These are phyloP conservation scores for Lophiostoma macrostomum DNA, from an alignment of 495 filamentous ascomycete species.

Conservation along the genomic window DNA sequence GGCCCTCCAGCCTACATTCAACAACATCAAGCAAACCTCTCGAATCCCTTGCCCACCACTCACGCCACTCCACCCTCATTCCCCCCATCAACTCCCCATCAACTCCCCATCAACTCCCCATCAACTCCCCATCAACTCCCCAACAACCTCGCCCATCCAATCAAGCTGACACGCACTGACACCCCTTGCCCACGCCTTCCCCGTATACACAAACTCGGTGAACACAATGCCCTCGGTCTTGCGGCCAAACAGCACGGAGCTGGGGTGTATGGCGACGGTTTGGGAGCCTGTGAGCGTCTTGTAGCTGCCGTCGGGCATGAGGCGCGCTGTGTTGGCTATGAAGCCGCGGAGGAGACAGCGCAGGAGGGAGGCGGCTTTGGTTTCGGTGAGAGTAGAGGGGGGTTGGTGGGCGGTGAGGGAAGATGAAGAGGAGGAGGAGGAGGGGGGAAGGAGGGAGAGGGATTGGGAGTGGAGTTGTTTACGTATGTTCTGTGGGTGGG, in stretches of 20 bases:
- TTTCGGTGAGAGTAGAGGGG: slow-evolving; percentile 44
- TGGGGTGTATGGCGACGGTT: slow-evolving; percentile 83
- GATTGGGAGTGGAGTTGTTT: slow-evolving; percentile 77
- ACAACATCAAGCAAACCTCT: too few relatives aligned
- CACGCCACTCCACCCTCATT: too few relatives aligned
- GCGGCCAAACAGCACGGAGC: slow-evolving; percentile 77
- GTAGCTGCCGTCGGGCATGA: slow-evolving; percentile 83
- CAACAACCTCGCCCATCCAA: slow-evolving; percentile 74
- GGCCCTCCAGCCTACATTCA: too few relatives aligned
- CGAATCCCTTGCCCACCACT: too few relatives aligned
- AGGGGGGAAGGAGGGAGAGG: slow-evolving; percentile 45
- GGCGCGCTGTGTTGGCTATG: slow-evolving; percentile 72
- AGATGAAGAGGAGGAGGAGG: too few relatives aligned
- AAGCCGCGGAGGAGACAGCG: slow-evolving; percentile 83
- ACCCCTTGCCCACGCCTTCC: slow-evolving; percentile 82
- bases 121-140: slow-evolving; percentile 27
- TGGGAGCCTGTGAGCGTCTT: slow-evolving; percentile 80
- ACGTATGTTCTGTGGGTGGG: slow-evolving; percentile 67
- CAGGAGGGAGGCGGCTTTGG: slow-evolving; percentile 57
- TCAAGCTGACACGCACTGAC: slow-evolving; percentile 83
- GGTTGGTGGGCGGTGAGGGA: neutral
- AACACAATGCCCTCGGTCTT: slow-evolving; percentile 95
- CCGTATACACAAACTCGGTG: slow-evolving; percentile 92
- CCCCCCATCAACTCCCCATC: too few relatives aligned
- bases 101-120: too few relatives aligned